A percentile compares a stretch with the other conserved stretches of the same genome.
Evolutionary conservation across 2,329 filamentous ascomycete species (phyloP).

Genomic region (Neonectria hederae): DNA sequence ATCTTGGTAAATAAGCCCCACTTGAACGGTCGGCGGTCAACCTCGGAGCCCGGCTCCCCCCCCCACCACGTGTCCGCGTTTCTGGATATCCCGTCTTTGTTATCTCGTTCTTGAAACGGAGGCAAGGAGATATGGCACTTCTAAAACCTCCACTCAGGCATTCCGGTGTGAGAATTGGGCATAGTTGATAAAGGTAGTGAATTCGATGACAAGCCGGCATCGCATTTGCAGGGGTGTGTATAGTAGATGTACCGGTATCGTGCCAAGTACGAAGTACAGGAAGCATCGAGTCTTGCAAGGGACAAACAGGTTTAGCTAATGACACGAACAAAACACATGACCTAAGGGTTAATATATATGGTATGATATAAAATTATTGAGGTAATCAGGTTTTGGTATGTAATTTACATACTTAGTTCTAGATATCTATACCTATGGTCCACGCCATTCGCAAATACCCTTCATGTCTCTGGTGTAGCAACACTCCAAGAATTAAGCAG

Average conservation of each 20-base stretch:
- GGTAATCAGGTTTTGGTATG: not conserved
- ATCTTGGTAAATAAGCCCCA: conserved; percentile 26
- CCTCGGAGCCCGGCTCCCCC: conserved; percentile 32
- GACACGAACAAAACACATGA: not conserved
- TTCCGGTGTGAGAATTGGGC: conserved; percentile 20
- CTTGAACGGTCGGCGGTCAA: conserved; percentile 7
- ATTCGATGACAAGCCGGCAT: not conserved
- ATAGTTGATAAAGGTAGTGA: not conserved
- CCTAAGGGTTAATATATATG: not conserved
- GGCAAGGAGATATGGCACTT: conserved; percentile 7
- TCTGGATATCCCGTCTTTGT: conserved; percentile 5
- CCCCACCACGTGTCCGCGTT: conserved; percentile 24
- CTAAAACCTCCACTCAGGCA: conserved; percentile 1
- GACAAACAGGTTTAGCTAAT: too few species aligned
- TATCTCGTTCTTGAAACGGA: conserved; percentile 11
- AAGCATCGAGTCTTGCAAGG: not conserved
- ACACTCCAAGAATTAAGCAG: not conserved
- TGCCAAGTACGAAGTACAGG: not conserved
- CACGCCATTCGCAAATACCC: too few species aligned
- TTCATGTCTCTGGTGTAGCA: too few species aligned
- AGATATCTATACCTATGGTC: not conserved
- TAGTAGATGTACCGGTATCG: not conserved
- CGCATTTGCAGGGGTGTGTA: not conserved
- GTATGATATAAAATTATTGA: not conserved
- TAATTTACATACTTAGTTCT: not conserved